phyloP scores from a whole-genome alignment of 2,329 filamentous ascomycete species.

The Didymella arachidicola region DNA sequence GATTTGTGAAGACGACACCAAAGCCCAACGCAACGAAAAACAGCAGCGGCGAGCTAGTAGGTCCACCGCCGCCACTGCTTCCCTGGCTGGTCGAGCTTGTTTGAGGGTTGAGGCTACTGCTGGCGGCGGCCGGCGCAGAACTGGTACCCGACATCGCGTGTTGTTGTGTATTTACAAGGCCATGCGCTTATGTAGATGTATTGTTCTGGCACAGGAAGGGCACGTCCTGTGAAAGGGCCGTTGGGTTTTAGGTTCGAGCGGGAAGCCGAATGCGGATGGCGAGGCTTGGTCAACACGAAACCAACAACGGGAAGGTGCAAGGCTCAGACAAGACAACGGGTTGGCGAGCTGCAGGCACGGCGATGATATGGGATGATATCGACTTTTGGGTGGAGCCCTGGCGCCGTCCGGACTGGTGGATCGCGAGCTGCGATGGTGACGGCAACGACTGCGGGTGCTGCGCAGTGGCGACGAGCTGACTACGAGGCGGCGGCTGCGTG shows the following conservation, averaged over 20 bases:
- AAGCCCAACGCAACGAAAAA: conserved; percentile 98
- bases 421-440: conserved; percentile 31
- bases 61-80: conserved; percentile 52
- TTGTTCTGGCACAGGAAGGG: conserved; percentile 2
- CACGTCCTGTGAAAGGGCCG: conserved; percentile 1
- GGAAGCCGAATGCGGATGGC: conserved; percentile 17
- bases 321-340: conserved; percentile 4
- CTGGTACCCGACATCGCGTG: conserved; percentile 33
- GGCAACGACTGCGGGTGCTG: conserved; percentile 32
- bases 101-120: conserved; percentile 11
- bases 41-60: conserved; percentile 76
- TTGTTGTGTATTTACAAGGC: conserved; percentile 27
- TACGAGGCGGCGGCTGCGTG: conserved; percentile 20
- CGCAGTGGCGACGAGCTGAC: conserved; percentile 35
- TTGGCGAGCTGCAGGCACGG: background rate
- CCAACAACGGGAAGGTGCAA: conserved; percentile 4
- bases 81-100: conserved; percentile 7
- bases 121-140: conserved; percentile 17
- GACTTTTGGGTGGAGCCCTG: conserved; percentile 13
- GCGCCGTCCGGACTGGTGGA: conserved; percentile 16
- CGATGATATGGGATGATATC: background rate
- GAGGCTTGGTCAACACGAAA: conserved; percentile 13
- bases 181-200: conserved; percentile 19
- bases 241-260: conserved; percentile 3
- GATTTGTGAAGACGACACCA: conserved; percentile 96